Conservation (phyloP, 148 eudicot species). For the Amaranthus hypochondriacus region DNA sequence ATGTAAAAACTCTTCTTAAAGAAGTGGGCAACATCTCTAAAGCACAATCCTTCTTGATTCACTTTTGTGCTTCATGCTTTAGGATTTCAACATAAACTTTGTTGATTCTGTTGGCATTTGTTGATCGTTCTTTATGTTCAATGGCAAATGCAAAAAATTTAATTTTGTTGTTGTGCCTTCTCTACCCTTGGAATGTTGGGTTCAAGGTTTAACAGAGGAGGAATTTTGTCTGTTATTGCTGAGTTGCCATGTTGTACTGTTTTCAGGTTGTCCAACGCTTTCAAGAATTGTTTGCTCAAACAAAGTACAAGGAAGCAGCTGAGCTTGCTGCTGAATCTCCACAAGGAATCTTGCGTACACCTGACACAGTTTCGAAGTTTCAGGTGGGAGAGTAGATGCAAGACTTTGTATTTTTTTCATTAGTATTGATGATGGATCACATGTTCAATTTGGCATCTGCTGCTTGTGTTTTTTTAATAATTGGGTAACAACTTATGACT, state of each 20-base stretch:
- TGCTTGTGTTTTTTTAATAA: neutral
- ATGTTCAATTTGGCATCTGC: neutral
- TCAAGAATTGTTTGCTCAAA: slow-evolving; percentile 95
- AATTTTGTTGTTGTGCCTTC: too few relatives aligned
- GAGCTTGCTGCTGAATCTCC: slow-evolving; percentile 99
- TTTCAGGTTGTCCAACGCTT: slow-evolving; percentile 91
- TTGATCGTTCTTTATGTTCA: too few relatives aligned
- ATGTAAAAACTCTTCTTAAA: too few relatives aligned
- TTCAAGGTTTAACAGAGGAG: too few relatives aligned
- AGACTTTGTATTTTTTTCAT: neutral
- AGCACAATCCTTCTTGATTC: too few relatives aligned
- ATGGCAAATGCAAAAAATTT: too few relatives aligned
- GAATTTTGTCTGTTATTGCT: neutral
- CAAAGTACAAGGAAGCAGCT: slow-evolving; percentile 97
- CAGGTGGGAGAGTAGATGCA: slow-evolving; percentile 45
- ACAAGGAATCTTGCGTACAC: slow-evolving; percentile 87
- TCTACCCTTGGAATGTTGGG: too few relatives aligned
- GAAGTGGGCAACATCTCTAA: too few relatives aligned
- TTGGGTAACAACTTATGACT: neutral
- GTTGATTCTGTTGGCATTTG: too few relatives aligned
- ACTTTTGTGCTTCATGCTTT: too few relatives aligned
- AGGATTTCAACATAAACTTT: too few relatives aligned
- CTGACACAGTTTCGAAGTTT: slow-evolving; percentile 96
- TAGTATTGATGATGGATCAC: neutral
- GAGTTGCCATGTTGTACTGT: neutral